A percentile compares a stretch with the other conserved stretches of the same genome.
phyloP scores from a whole-genome alignment of 345 rosid species.

The Citrus reticulata region DNA sequence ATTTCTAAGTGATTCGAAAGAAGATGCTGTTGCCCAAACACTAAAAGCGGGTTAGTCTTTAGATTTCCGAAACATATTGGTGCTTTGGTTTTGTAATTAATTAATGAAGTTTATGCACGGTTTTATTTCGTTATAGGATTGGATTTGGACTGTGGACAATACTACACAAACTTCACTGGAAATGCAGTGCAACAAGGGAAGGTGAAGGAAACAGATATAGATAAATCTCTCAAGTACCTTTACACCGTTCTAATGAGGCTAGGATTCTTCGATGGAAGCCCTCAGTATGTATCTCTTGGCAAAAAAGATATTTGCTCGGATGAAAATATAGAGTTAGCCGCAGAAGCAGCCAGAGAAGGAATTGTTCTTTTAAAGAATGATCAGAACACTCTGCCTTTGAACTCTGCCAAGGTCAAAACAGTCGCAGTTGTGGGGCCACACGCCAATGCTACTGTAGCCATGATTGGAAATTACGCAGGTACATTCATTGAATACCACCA shows the following conservation, averaged over 20 bases:
- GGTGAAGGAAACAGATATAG: slow-evolving; percentile 29
- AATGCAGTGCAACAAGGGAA: slow-evolving; percentile 45
- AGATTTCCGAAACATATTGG: no score
- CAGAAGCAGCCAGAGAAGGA: slow-evolving; percentile 53
- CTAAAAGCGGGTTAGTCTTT: slow-evolving; percentile 38
- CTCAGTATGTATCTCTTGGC: slow-evolving; percentile 32
- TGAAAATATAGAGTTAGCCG: slow-evolving; percentile 40
- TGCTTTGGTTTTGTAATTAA: no score
- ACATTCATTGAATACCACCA: no score
- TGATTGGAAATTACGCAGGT: slow-evolving; percentile 66
- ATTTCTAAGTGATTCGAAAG: slow-evolving; percentile 39
- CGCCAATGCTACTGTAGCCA: slow-evolving; percentile 42
- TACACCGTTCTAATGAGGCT: slow-evolving; percentile 57
- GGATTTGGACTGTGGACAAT: slow-evolving; percentile 68
- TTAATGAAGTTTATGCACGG: no score
- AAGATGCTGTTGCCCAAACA: slow-evolving; percentile 50
- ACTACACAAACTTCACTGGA: slow-evolving; percentile 25
- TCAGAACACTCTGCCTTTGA: slow-evolving; percentile 30
- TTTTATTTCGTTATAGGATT: background rate
- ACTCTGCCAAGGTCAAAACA: background rate
- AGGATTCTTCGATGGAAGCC: slow-evolving; percentile 56
- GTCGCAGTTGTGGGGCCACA: slow-evolving; percentile 55
- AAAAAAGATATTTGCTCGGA: slow-evolving; percentile 31
- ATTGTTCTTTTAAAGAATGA: slow-evolving; percentile 54
- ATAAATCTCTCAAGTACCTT: slow-evolving; percentile 26